A percentile compares a stretch with the other conserved stretches of the same genome.
Conservation (phyloP, 331 rosid species). For the Malus hybrid region DNA sequence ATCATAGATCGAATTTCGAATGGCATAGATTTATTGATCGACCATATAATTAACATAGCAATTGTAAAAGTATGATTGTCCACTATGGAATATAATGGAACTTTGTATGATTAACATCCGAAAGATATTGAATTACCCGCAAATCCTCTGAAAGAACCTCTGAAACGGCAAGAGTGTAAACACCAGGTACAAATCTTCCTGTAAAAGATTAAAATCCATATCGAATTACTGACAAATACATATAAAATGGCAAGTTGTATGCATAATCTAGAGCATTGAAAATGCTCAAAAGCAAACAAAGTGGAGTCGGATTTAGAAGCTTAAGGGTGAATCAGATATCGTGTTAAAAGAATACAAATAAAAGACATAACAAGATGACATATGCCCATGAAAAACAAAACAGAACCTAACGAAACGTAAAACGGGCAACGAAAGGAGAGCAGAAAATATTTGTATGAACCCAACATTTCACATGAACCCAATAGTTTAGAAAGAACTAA, state of each 20-base stretch:
- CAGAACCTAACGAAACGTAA: not conserved
- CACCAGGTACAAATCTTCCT: slow-evolving; percentile 82
- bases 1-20: not conserved
- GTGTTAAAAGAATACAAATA: not conserved
- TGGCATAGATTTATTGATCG: not conserved
- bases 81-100: not conserved
- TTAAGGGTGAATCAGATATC: not conserved
- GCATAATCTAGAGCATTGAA: not conserved
- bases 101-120: not conserved
- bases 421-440: not conserved
- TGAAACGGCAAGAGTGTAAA: slow-evolving; percentile 93
- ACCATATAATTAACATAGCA: not conserved
- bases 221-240: not conserved
- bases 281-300: not conserved
- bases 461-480: not conserved
- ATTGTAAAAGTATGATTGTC: not conserved
- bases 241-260: not conserved
- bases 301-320: not conserved
- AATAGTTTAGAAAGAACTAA: not conserved
- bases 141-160: slow-evolving; percentile 92
- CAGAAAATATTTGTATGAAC: not conserved
- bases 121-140: slow-evolving; percentile 39
- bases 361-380: not conserved
- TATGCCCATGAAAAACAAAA: not conserved
- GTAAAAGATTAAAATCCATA: not conserved